Conservation (phyloP, 208 protist species). For the Vickermania ingenoplastis region DNA sequence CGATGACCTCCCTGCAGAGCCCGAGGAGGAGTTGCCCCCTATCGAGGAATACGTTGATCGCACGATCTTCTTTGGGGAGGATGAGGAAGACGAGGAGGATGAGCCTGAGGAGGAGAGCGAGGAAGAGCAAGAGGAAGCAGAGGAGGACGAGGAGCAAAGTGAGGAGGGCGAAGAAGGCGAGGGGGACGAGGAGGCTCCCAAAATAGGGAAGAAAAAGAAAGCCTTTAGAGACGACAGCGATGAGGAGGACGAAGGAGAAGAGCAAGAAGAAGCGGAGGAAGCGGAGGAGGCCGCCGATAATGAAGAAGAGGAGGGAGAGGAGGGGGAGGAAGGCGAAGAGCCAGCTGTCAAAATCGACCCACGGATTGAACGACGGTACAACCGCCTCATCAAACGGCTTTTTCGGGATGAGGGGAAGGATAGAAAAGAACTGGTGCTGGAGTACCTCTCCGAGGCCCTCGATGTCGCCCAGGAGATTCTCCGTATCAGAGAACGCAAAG, state of each 20-base stretch:
- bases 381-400: slow-evolving; percentile 9
- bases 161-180: slow-evolving; percentile 9
- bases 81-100: slow-evolving; percentile 17
- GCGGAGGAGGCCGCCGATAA: slow-evolving; percentile 13
- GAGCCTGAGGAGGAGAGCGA: slow-evolving; percentile 19
- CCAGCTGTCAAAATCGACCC: slow-evolving; percentile 2
- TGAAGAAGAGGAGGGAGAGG: slow-evolving; percentile 1
- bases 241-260: slow-evolving; percentile 11
- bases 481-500: slow-evolving; percentile 16
- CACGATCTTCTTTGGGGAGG: slow-evolving; percentile 13
- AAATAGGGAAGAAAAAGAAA: slow-evolving; percentile 8
- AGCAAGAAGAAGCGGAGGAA: slow-evolving; percentile 21
- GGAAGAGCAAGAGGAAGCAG: slow-evolving; percentile 15
- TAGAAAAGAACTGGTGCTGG: slow-evolving; percentile 7
- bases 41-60: slow-evolving; percentile 13
- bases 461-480: slow-evolving; percentile 8
- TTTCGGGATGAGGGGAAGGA: slow-evolving; percentile 15
- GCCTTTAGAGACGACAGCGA: slow-evolving; percentile 3
- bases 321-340: slow-evolving; percentile 14
- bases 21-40: slow-evolving; percentile 7
- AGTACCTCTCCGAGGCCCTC: slow-evolving; percentile 12
- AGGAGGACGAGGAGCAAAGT: slow-evolving; percentile 12
- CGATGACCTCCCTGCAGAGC: slow-evolving; percentile 24
- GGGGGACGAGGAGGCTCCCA: not conserved
- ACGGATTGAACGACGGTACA: slow-evolving; percentile 13